Evolutionary conservation across 2,329 filamentous ascomycete genomes (phyloP).

Genomic region (Arthrobotrys entomopaga): DNA sequence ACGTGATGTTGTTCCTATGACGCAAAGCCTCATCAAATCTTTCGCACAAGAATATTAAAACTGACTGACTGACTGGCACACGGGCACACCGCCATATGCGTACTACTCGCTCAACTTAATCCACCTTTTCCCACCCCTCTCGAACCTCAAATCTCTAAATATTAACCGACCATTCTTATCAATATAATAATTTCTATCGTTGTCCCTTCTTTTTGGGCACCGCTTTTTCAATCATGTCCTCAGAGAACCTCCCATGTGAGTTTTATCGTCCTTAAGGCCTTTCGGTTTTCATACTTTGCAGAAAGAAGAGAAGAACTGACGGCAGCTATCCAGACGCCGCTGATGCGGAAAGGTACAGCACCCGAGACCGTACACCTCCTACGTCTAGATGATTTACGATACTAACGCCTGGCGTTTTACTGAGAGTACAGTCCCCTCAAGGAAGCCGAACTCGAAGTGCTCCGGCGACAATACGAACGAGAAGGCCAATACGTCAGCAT

Average conservation of each 20-base stretch:
- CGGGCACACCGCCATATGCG: too few species aligned
- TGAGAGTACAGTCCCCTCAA: slow-evolving; percentile 76
- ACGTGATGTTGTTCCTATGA: slow-evolving; percentile 46
- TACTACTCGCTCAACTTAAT: background rate
- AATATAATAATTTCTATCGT: slow-evolving; percentile 5
- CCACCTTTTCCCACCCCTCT: background rate
- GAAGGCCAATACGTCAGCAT: slow-evolving; percentile 96
- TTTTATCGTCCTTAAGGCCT: slow-evolving; percentile 47
- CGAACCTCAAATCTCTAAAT: background rate
- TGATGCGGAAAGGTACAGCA: slow-evolving; percentile 85
- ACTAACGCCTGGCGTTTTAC: slow-evolving; percentile 23
- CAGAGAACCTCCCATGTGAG: slow-evolving; percentile 65
- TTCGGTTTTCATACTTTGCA: slow-evolving; percentile 18
- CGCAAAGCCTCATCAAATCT: slow-evolving; percentile 55
- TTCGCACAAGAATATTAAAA: slow-evolving; percentile 22
- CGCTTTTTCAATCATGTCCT: slow-evolving; percentile 19
- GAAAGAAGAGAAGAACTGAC: slow-evolving; percentile 16
- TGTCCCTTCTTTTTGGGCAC: background rate
- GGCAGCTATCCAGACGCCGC: slow-evolving; percentile 77
- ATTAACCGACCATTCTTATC: background rate
- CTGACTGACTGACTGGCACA: too few species aligned
- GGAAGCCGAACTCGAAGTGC: slow-evolving; percentile 88
- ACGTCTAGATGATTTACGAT: slow-evolving; percentile 38
- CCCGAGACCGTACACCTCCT: slow-evolving; percentile 1
- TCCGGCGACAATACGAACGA: slow-evolving; percentile 94